These are phyloP conservation scores for Leishmania amazonensis DNA, from an alignment of 208 protist species.

Conservation along the genomic window DNA sequence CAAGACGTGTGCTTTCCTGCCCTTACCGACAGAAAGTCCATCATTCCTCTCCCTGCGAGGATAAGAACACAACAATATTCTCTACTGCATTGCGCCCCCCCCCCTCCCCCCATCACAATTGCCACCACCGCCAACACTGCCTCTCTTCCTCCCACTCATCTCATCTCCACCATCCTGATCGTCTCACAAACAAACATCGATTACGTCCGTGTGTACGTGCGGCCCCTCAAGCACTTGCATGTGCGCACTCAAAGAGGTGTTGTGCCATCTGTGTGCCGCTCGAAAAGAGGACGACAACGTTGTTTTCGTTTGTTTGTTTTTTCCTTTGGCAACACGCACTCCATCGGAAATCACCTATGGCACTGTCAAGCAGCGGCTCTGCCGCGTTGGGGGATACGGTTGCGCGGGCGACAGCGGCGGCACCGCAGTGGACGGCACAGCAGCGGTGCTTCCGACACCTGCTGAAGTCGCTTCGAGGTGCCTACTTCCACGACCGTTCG, in stretches of 20 bases:
- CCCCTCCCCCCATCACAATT: no score
- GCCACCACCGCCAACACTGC: not conserved
- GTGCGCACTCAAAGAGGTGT: not conserved
- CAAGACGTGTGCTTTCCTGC: not conserved
- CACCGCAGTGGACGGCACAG: slow-evolving; percentile 58
- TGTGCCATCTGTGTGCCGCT: not conserved
- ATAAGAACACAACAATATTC: not conserved
- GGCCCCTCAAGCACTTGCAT: not conserved
- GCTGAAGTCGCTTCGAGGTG: slow-evolving; percentile 69
- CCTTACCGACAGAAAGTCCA: not conserved
- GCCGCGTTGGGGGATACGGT: slow-evolving; percentile 6
- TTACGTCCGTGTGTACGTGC: not conserved
- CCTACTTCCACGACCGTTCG: slow-evolving; percentile 86
- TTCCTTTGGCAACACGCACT: not conserved
- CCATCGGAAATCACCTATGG: not conserved
- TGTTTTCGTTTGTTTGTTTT: not conserved
- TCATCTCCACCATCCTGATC: not conserved
- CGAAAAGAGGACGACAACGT: not conserved
- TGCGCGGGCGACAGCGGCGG: not conserved
- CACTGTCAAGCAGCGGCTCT: slow-evolving; percentile 18
- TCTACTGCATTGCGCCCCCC: not conserved
- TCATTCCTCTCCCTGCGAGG: not conserved
- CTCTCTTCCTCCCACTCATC: not conserved
- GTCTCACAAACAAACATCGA: not conserved
- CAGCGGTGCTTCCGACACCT: slow-evolving; percentile 76